phyloP scores from a whole-genome alignment of 2,329 filamentous ascomycete genomes.

The Aureobasidium sp. region DNA sequence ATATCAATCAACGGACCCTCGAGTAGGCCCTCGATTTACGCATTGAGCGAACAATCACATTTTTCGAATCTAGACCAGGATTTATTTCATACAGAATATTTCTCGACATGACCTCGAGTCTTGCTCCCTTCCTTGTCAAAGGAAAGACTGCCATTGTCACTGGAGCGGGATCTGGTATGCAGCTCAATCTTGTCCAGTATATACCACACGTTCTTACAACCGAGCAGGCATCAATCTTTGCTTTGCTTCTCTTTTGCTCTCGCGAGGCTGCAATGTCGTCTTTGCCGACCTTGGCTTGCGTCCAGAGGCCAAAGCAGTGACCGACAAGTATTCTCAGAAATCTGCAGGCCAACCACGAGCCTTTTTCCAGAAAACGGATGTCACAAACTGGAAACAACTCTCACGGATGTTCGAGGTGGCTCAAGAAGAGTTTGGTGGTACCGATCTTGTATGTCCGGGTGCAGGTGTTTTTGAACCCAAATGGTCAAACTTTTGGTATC shows the following conservation, averaged over 20 bases:
- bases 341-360: constrained; percentile 28
- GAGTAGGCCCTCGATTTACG: not conserved
- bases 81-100: not conserved
- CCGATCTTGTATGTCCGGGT: constrained; percentile 43
- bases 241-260: constrained; percentile 40
- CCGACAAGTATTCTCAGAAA: constrained; percentile 29
- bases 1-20: not conserved
- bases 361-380: constrained; percentile 39
- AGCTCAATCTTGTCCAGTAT: not conserved
- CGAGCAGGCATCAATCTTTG: constrained; percentile 39
- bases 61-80: not conserved
- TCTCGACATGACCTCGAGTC: not conserved
- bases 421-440: constrained; percentile 39
- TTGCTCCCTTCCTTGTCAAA: constrained; percentile 31
- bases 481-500: constrained; percentile 44
- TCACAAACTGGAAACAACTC: constrained; percentile 44
- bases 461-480: constrained; percentile 43
- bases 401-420: constrained; percentile 44
- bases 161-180: constrained; percentile 38
- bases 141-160: constrained; percentile 44
- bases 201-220: not conserved
- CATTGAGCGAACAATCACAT: no score
- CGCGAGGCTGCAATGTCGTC: constrained; percentile 40
- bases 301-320: constrained; percentile 39
- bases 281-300: constrained; percentile 42